Evolutionary conservation across 768 basidiomycete species (phyloP).

Genomic region (Udeniomyces megalosporus): DNA sequence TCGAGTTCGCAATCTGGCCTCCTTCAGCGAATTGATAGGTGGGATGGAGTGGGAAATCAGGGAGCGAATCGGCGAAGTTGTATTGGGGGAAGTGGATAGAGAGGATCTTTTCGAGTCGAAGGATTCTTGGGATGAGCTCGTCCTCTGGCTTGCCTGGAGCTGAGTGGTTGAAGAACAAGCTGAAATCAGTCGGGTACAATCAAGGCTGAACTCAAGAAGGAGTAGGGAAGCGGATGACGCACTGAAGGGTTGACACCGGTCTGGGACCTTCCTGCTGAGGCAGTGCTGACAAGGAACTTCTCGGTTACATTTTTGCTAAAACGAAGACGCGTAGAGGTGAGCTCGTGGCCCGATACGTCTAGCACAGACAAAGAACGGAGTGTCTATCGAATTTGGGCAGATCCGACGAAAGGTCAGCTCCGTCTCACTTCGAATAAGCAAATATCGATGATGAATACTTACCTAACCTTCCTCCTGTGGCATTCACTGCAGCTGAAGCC

Average conservation of each 20-base stretch:
- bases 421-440: too few species aligned
- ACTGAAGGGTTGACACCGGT: conserved; percentile 15
- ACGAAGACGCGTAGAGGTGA: neutral
- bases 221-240: neutral
- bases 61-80: conserved; percentile 1
- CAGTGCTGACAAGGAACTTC: conserved; percentile 14
- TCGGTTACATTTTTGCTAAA: conserved; percentile 14
- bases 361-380: neutral
- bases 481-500: conserved; percentile 8
- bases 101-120: conserved; percentile 14
- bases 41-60: conserved; percentile 2
- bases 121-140: conserved; percentile 9
- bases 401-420: neutral
- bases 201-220: neutral
- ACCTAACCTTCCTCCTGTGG: neutral
- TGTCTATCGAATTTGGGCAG: neutral
- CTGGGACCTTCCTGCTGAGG: conserved; percentile 10
- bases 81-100: conserved; percentile 15
- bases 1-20: too few species aligned
- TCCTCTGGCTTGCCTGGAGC: conserved; percentile 16
- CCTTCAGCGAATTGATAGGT: neutral
- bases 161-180: neutral
- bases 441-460: neutral
- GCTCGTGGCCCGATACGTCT: neutral
- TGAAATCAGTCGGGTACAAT: neutral